A percentile compares a stretch with the other conserved stretches of the same genome.
Evolutionary conservation across 1,284 basidiomycete genomes (phyloP).

Genomic region (Apiotrichum veenhuisii): DNA sequence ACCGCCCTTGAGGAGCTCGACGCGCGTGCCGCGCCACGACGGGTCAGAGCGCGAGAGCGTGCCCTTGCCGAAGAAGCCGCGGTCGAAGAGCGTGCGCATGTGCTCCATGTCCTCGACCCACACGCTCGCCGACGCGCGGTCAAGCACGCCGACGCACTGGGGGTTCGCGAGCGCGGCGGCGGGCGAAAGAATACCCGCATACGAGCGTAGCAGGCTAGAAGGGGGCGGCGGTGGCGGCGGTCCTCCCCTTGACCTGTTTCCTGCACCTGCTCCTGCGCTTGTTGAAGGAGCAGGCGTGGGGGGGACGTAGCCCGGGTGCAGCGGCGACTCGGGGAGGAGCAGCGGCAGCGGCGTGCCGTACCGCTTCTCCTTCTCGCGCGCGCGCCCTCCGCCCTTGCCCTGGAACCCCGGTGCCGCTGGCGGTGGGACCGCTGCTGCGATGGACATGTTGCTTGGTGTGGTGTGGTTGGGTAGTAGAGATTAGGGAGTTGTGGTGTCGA

Average conservation of each 20-base stretch:
- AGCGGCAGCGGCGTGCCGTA: conserved; percentile 48
- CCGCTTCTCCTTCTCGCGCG: conserved; percentile 27
- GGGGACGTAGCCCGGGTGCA: conserved; percentile 19
- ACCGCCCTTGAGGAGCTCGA: conserved; percentile 58
- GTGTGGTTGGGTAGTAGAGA: too few relatives aligned
- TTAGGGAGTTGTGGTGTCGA: too few relatives aligned
- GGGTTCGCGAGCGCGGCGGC: conserved; percentile 22
- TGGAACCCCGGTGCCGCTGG: conserved; percentile 8
- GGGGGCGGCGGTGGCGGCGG: not conserved
- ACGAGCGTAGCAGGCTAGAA: conserved; percentile 15
- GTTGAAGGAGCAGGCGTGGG: too few relatives aligned
- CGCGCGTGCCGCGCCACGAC: conserved; percentile 75
- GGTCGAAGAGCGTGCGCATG: conserved; percentile 70
- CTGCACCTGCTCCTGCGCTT: too few relatives aligned
- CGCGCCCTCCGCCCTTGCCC: conserved; percentile 12
- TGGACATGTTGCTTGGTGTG: conserved; percentile 9
- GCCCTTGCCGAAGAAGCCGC: conserved; percentile 97
- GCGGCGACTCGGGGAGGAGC: conserved; percentile 34
- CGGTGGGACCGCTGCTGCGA: conserved; percentile 8
- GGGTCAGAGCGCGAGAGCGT: conserved; percentile 90
- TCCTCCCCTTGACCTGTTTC: too few relatives aligned
- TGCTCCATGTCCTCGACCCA: conserved; percentile 67
- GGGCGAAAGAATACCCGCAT: not conserved
- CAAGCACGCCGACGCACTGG: conserved; percentile 58
- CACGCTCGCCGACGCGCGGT: conserved; percentile 68